Evolutionary conservation across 1,284 basidiomycete genomes (phyloP).

Genomic region (Pseudozyma sp.): DNA sequence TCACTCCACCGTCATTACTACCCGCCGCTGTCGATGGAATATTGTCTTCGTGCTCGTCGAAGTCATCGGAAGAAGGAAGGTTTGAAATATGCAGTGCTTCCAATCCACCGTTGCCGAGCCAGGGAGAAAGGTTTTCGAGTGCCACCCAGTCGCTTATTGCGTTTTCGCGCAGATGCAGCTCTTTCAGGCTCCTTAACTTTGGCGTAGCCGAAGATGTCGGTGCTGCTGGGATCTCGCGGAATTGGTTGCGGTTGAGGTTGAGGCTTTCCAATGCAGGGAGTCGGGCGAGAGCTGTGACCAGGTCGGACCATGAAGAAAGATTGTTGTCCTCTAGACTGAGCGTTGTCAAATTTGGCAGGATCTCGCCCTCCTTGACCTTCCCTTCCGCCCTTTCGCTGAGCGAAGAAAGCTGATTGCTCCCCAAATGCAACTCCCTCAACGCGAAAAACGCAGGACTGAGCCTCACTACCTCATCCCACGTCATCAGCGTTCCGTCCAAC

Average conservation of each 20-base stretch:
- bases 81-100: conserved; percentile 24
- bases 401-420: conserved; percentile 76
- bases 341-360: conserved; percentile 70
- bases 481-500: conserved; percentile 79
- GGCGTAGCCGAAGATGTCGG: conserved; percentile 8
- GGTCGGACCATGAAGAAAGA: conserved; percentile 75
- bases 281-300: conserved; percentile 72
- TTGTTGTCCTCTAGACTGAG: conserved; percentile 83
- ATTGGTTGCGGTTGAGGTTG: conserved; percentile 77
- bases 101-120: conserved; percentile 73
- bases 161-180: conserved; percentile 79
- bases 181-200: conserved; percentile 71
- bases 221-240: conserved; percentile 73
- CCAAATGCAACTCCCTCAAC: conserved; percentile 79
- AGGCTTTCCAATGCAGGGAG: conserved; percentile 77
- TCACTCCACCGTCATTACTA: neutral
- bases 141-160: conserved; percentile 76
- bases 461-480: conserved; percentile 75
- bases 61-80: neutral
- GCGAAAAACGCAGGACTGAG: conserved; percentile 75
- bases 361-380: neutral
- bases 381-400: neutral
- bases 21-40: neutral
- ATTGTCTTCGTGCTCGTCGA: conserved; percentile 2
- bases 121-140: conserved; percentile 78